Conservation (phyloP, 169 alveolate genomes). For the Hepatocystis sp. region DNA sequence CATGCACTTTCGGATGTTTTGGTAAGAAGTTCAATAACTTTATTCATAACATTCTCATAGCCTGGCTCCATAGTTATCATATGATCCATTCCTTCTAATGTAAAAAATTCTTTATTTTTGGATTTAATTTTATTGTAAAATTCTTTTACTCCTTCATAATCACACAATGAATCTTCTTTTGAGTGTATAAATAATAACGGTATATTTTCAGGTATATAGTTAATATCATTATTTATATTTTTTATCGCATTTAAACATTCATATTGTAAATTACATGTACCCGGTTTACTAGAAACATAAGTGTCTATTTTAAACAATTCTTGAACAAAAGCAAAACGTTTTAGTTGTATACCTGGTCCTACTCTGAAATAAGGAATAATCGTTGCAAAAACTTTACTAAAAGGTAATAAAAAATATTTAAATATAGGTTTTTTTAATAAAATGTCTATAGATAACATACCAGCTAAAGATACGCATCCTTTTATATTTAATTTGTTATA, state of each 20-base stretch:
- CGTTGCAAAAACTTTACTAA: slow-evolving; percentile 26
- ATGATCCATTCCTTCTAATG: slow-evolving; percentile 47
- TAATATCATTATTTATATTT: slow-evolving; percentile 60
- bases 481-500: slow-evolving; percentile 59
- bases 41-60: slow-evolving; percentile 18
- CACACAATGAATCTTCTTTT: slow-evolving; percentile 71
- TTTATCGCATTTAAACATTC: slow-evolving; percentile 78
- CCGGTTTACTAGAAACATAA: slow-evolving; percentile 9
- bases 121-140: slow-evolving; percentile 36
- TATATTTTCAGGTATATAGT: slow-evolving; percentile 61
- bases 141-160: slow-evolving; percentile 11
- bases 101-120: slow-evolving; percentile 10
- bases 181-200: slow-evolving; percentile 80
- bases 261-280: slow-evolving; percentile 68
- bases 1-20: neutral
- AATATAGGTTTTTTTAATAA: slow-evolving; percentile 17
- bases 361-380: slow-evolving; percentile 60
- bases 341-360: slow-evolving; percentile 26
- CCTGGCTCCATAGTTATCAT: slow-evolving; percentile 58
- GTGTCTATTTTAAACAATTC: slow-evolving; percentile 66
- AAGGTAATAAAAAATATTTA: slow-evolving; percentile 56
- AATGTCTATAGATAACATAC: slow-evolving; percentile 78
- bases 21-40: slow-evolving; percentile 6
- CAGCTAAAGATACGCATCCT: slow-evolving; percentile 80
- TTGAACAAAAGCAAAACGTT: slow-evolving; percentile 1